These are phyloP conservation scores for Erythrophleum ivorense DNA, from an alignment of 331 rosid genomes.

Conservation along the genomic window DNA sequence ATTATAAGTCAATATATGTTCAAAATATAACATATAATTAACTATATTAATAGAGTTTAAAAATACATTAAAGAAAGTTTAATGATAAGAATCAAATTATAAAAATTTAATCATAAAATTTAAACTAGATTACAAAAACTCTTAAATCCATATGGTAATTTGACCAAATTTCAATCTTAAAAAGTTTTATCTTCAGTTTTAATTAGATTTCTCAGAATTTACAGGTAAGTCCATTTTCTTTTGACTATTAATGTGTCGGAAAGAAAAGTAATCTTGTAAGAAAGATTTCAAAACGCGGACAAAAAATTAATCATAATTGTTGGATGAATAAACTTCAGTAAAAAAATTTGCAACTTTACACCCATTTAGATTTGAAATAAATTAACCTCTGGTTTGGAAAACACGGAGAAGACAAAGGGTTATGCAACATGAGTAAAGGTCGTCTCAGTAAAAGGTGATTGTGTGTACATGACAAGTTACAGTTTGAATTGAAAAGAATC, in stretches of 20 bases:
- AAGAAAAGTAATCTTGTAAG: background rate
- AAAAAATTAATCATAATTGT: background rate
- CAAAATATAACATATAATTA: no score
- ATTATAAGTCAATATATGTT: no score
- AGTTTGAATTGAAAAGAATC: background rate
- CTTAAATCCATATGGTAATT: no score
- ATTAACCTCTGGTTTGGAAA: background rate
- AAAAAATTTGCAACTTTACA: background rate
- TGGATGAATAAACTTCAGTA: slow-evolving; percentile 2
- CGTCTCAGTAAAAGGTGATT: slow-evolving; percentile 6
- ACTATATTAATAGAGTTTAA: no score
- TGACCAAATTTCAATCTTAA: no score
- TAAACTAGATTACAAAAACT: no score
- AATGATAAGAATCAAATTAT: no score
- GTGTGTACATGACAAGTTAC: slow-evolving; percentile 7
- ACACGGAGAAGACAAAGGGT: background rate
- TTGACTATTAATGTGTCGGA: slow-evolving; percentile 12
- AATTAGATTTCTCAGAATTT: background rate
- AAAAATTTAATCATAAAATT: no score
- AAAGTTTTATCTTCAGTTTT: no score
- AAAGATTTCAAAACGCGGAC: background rate
- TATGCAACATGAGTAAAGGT: background rate
- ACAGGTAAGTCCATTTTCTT: background rate
- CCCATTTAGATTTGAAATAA: slow-evolving; percentile 13
- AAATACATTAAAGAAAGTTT: no score